Evolutionary conservation across 257 asterid species (phyloP).

Genomic region (Plantago elongata): DNA sequence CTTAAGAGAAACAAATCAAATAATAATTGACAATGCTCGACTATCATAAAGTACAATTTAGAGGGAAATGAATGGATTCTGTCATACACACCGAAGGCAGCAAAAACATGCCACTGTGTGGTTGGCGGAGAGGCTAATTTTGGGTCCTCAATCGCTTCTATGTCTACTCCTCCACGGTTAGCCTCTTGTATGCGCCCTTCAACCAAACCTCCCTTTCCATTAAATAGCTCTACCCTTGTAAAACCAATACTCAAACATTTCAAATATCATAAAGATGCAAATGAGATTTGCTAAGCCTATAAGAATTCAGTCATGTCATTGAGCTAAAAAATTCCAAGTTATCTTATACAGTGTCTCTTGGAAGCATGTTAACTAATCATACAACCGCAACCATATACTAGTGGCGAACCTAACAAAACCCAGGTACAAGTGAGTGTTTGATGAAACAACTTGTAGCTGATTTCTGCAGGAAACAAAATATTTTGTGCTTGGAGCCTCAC

Average conservation of each 20-base stretch:
- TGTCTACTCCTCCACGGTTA: conserved; percentile 63
- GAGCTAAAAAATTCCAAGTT: no score
- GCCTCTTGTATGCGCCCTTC: conserved; percentile 74
- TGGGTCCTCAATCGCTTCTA: conserved; percentile 62
- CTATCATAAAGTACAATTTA: neutral
- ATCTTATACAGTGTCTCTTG: no score
- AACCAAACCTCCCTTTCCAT: conserved; percentile 85
- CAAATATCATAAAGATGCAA: neutral
- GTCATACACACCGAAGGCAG: conserved; percentile 76
- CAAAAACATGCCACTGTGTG: conserved; percentile 83
- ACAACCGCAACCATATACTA: no score
- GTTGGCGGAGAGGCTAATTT: conserved; percentile 40
- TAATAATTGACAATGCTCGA: conserved; percentile 4
- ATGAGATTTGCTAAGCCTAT: neutral
- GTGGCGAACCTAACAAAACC: no score
- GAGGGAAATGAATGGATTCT: neutral
- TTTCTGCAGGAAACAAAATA: no score
- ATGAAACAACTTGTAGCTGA: no score
- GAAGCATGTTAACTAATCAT: neutral
- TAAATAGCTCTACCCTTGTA: conserved; percentile 90
- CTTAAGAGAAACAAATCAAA: conserved; percentile 32
- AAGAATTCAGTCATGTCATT: no score
- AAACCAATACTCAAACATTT: conserved; percentile 16
- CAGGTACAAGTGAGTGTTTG: no score
- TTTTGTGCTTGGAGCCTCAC: no score